Evolutionary conservation across 768 basidiomycete genomes (phyloP).

Genomic region (Leccinum pellstonianum): DNA sequence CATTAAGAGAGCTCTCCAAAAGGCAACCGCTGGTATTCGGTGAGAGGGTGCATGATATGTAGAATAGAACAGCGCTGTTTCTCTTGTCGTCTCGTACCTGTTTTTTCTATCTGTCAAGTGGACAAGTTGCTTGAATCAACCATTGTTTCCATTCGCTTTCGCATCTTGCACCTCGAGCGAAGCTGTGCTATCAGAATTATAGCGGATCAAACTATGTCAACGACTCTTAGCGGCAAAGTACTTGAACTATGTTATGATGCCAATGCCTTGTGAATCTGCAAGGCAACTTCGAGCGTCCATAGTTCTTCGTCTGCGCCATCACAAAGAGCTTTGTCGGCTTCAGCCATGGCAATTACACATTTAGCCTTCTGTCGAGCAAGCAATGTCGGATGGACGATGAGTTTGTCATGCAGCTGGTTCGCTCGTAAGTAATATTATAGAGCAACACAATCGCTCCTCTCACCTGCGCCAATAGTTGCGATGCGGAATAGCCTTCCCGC

Average conservation of each 20-base stretch:
- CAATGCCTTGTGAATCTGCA: slow-evolving; percentile 70
- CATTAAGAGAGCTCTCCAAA: slow-evolving; percentile 97
- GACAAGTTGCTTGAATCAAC: slow-evolving; percentile 19
- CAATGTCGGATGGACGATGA: slow-evolving; percentile 80
- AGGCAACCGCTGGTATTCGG: slow-evolving; percentile 90
- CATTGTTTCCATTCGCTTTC: slow-evolving; percentile 8
- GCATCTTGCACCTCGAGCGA: neutral
- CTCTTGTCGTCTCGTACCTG: slow-evolving; percentile 17
- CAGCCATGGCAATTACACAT: slow-evolving; percentile 83
- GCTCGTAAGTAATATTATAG: slow-evolving; percentile 8
- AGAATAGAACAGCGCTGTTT: slow-evolving; percentile 19
- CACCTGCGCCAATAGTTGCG: slow-evolving; percentile 87
- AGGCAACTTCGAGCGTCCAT: slow-evolving; percentile 87
- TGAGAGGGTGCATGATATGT: slow-evolving; percentile 35
- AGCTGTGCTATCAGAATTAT: neutral
- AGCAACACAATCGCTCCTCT: slow-evolving; percentile 19
- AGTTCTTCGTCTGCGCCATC: slow-evolving; percentile 98
- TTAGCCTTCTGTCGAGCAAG: slow-evolving; percentile 76
- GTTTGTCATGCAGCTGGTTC: slow-evolving; percentile 81
- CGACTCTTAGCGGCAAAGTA: neutral
- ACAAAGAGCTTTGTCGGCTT: slow-evolving; percentile 93
- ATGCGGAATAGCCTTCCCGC: slow-evolving; percentile 89
- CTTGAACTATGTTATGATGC: slow-evolving; percentile 12
- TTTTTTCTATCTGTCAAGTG: slow-evolving; percentile 11
- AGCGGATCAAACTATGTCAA: neutral